These are phyloP conservation scores for Canavalia ensiformis DNA, from an alignment of 306 rosid genomes.

Conservation along the genomic window DNA sequence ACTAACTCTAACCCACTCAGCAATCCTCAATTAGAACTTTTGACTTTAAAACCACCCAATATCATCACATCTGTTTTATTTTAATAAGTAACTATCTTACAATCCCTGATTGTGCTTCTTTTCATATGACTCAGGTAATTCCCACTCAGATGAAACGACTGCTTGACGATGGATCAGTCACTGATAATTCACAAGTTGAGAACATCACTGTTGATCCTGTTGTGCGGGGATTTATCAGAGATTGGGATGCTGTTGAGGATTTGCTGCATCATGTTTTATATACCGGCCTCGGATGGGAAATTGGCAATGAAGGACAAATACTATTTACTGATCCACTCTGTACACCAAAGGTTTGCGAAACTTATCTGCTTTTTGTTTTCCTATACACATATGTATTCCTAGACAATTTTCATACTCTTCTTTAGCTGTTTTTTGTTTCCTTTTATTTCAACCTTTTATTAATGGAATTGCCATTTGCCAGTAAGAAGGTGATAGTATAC, in stretches of 20 bases:
- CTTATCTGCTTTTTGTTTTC: constrained; percentile 11
- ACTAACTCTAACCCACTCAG: constrained; percentile 13
- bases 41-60: background rate
- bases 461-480: constrained; percentile 24
- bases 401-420: background rate
- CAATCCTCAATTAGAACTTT: background rate
- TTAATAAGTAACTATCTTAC: background rate
- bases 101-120: background rate
- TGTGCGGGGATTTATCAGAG: constrained; percentile 76
- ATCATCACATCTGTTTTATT: background rate
- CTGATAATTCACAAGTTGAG: constrained; percentile 59
- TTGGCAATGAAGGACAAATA: constrained; percentile 94
- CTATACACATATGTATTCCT: background rate
- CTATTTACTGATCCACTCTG: constrained; percentile 93
- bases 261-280: constrained; percentile 81
- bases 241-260: constrained; percentile 98
- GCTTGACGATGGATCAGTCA: constrained; percentile 68
- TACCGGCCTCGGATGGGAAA: constrained; percentile 94
- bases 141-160: constrained; percentile 88
- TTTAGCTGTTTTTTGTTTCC: background rate
- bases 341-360: constrained; percentile 83
- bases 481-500: background rate
- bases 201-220: constrained; percentile 77
- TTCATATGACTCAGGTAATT: constrained; percentile 62
- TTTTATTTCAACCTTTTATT: constrained; percentile 3